Evolutionary conservation across 2,329 filamentous ascomycete species (phyloP).

Genomic region (Dendryphion nanum): DNA sequence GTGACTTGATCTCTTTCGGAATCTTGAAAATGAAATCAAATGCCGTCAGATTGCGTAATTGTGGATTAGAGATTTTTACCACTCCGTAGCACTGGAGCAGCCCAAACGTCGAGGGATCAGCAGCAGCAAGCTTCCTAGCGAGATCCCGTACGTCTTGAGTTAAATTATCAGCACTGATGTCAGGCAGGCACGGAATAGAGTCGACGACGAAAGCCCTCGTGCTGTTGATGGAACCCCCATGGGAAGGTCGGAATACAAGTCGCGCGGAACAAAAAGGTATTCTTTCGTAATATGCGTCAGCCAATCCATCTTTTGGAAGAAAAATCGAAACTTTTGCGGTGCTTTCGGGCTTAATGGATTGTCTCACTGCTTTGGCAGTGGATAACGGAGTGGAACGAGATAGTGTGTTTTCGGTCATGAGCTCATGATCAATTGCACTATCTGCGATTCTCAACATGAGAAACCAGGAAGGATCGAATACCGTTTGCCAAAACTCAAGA

Average conservation of each 20-base stretch:
- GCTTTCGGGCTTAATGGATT: not conserved
- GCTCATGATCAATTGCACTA: conserved; percentile 6
- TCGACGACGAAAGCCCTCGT: conserved; percentile 7
- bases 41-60: not conserved
- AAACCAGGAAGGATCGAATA: conserved; percentile 16
- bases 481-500: conserved; percentile 9
- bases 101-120: conserved; percentile 28
- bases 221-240: too few relatives aligned
- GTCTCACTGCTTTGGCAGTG: not conserved
- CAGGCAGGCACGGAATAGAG: conserved; percentile 3
- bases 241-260: not conserved
- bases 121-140: conserved; percentile 17
- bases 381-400: not conserved
- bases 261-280: conserved; percentile 8
- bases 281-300: not conserved
- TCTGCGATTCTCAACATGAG: conserved; percentile 10
- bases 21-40: conserved; percentile 13
- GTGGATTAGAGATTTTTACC: conserved; percentile 7
- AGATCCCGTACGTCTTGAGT: conserved; percentile 23
- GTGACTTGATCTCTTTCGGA: conserved; percentile 6
- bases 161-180: conserved; percentile 6
- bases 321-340: conserved; percentile 1
- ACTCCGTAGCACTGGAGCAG: conserved; percentile 30
- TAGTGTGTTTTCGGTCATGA: not conserved
- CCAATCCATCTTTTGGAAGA: conserved; percentile 1